Percentiles rank a stretch among this genome's conserved stretches.
Evolutionary conservation across 768 basidiomycete species (phyloP).

Genomic region (Russula vinacea): DNA sequence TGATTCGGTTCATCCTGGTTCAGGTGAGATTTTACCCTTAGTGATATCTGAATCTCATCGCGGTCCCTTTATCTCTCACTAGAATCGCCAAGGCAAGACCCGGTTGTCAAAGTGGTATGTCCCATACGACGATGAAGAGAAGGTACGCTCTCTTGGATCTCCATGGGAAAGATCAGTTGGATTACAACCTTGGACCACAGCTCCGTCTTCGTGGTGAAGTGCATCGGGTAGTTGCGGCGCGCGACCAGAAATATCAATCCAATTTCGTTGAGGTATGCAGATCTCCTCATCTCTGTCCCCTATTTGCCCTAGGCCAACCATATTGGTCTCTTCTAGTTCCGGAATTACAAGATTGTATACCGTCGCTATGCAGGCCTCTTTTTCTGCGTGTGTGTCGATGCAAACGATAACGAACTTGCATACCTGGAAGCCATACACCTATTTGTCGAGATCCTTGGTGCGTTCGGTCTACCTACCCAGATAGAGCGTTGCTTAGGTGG

Average conservation of each 20-base stretch:
- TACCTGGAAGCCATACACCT: slow-evolving; percentile 98
- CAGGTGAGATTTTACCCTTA: slow-evolving; percentile 54
- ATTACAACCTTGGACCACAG: slow-evolving; percentile 40
- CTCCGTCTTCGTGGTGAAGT: slow-evolving; percentile 94
- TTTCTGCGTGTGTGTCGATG: slow-evolving; percentile 96
- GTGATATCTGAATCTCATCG: background rate
- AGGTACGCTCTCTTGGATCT: slow-evolving; percentile 49
- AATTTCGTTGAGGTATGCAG: slow-evolving; percentile 93
- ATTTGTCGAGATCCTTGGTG: slow-evolving; percentile 96
- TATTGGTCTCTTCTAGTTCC: slow-evolving; percentile 58
- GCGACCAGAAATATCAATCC: slow-evolving; percentile 98
- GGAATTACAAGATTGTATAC: slow-evolving; percentile 97
- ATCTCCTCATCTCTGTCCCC: slow-evolving; percentile 3
- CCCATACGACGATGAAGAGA: slow-evolving; percentile 98
- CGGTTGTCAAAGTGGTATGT: slow-evolving; percentile 98
- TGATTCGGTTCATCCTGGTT: slow-evolving; percentile 98
- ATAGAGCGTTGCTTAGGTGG: slow-evolving; percentile 13
- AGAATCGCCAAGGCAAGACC: slow-evolving; percentile 99
- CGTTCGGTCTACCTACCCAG: slow-evolving; percentile 32
- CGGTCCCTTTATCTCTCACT: slow-evolving; percentile 11
- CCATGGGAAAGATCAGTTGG: background rate
- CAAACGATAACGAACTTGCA: slow-evolving; percentile 96
- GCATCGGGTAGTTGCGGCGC: slow-evolving; percentile 89
- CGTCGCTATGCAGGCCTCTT: slow-evolving; percentile 95
- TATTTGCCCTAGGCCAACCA: slow-evolving; percentile 1